Base-by-base conservation (phyloP, 1,284 basidiomycete species). In the Ustilago trichophora region DNA sequence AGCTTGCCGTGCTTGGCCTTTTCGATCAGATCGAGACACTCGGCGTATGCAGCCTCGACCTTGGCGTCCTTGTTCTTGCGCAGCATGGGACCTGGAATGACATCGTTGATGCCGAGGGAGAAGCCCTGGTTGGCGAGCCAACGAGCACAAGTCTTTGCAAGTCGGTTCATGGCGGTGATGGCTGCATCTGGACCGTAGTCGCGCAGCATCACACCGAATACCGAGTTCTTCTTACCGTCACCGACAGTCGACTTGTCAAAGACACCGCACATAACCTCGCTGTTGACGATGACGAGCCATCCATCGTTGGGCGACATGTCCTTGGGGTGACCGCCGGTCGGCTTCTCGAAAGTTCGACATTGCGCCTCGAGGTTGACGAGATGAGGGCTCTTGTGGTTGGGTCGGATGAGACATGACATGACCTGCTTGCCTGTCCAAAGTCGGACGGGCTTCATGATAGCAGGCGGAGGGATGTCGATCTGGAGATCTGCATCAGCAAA, bases 201-300 rank as follows among this genome's bases (percentile, higher is more conserved):
- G 59, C 96, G 87, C 83, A 98, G 87, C 75, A 99, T 97, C 45
- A 98, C 92, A 66, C 95, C 95, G 77, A 98, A 99, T 31, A 99
- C 92, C 2, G 93, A 97, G 82, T 97, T 98, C 86, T 98, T 98
- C 87, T 98, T 98, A 51, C 96, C 96, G 77, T 93, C 92, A 55
- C 96, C 96, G 6, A 98, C 91, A 0, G 93, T 98, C 18, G 92
- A 92, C 84, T 99, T 99, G 85, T 99, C 96, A 87, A 98, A 96
- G 9, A 95, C 91, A 44, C 96, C 96, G 78, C 95, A 98, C 92
- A 98, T 98, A 78, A 99, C 93, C 83, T 98, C 94, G 80, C 91
- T 94, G 82, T 98, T 99, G 65, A 94, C 89, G 51, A 99, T 90
- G 55, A 98, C 96, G 26, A 99, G 87, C 88, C 93, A 98, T 1